Conservation (phyloP, 345 rosid genomes). For the Salix arbutifolia region DNA sequence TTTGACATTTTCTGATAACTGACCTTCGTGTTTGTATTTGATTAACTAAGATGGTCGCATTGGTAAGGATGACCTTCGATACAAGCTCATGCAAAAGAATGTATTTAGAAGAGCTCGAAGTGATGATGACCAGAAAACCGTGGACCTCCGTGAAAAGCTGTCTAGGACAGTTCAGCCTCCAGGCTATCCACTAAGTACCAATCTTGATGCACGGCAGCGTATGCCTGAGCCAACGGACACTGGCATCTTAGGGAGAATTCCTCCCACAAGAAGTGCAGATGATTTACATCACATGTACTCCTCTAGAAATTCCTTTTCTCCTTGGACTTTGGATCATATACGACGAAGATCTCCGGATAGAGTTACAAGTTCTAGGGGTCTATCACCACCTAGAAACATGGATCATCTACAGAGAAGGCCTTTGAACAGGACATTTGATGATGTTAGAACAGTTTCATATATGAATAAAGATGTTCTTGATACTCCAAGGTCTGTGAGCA, state of each 20-base stretch:
- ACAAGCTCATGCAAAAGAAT: conserved; percentile 70
- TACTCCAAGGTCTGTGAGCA: conserved; percentile 44
- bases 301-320: conserved; percentile 49
- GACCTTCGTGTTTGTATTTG: conserved; percentile 25
- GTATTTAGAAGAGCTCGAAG: conserved; percentile 41
- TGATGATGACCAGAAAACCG: conserved; percentile 37
- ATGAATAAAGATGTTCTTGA: conserved; percentile 51
- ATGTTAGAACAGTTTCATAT: conserved; percentile 52
- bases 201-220: conserved; percentile 33
- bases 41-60: conserved; percentile 50
- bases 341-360: conserved; percentile 69
- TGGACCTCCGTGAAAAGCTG: conserved; percentile 79
- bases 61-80: conserved; percentile 72
- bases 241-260: conserved; percentile 36
- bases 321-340: conserved; percentile 68
- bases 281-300: conserved; percentile 46
- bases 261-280: conserved; percentile 48
- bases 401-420: conserved; percentile 50
- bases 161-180: conserved; percentile 51
- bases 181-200: conserved; percentile 11
- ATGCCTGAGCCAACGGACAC: conserved; percentile 49
- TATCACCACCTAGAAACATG: conserved; percentile 52
- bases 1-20: conserved; percentile 34
- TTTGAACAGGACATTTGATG: conserved; percentile 48
- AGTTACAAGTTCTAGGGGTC: conserved; percentile 47